Evolutionary conservation across 106 monocot genomes (phyloP).

Genomic region (Apostasia shenzhenica): DNA sequence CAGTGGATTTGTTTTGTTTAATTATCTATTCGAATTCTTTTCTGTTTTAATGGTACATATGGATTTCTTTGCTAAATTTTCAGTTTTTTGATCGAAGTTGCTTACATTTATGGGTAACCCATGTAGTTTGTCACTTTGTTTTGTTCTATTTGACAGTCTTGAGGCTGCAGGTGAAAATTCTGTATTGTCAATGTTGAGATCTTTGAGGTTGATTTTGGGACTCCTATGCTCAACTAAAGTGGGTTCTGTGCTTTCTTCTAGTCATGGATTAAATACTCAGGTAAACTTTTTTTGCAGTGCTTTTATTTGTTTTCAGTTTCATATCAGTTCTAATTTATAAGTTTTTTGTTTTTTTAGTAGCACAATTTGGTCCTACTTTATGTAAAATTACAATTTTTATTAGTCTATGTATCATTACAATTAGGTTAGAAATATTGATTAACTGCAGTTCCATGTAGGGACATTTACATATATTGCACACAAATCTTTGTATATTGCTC

Average conservation of each 20-base stretch:
- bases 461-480: no score
- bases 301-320: constrained; percentile 29
- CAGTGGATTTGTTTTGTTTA: no score
- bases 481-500: no score
- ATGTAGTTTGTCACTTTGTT: not conserved
- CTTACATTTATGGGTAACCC: not conserved
- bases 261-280: constrained; percentile 27
- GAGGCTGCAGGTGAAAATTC: constrained; percentile 90
- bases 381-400: no score
- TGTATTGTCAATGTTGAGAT: constrained; percentile 70
- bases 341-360: not conserved
- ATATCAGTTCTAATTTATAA: not conserved
- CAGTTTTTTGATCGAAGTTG: not conserved
- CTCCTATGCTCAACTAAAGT: constrained; percentile 26
- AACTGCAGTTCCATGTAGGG: no score
- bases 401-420: no score
- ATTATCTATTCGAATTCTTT: no score
- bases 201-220: constrained; percentile 54
- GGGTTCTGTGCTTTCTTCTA: constrained; percentile 7
- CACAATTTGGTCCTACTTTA: no score
- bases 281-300: constrained; percentile 19
- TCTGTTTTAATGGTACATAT: no score
- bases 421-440: no score
- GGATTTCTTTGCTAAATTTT: no score
- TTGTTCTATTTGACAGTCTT: constrained; percentile 44